These are phyloP conservation scores for Pyrenophora graminea DNA, from an alignment of 2,329 filamentous ascomycete species.

Conservation along the genomic window DNA sequence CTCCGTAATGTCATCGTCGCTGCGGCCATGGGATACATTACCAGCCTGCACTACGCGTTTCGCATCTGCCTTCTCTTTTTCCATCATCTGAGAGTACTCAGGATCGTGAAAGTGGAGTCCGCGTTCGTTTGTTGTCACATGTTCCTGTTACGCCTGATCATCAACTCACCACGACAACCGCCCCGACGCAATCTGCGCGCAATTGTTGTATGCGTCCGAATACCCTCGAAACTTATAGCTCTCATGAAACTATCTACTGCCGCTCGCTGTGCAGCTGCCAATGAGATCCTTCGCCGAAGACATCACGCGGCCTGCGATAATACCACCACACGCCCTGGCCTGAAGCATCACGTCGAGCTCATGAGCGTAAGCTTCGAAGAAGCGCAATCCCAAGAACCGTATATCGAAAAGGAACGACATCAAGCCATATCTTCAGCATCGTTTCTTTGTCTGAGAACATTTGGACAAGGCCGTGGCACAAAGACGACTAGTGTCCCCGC, in stretches of 20 bases:
- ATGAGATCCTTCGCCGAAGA: constrained; percentile 16
- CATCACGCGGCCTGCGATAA: constrained; percentile 8
- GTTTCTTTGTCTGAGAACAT: neutral
- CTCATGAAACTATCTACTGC: constrained; percentile 21
- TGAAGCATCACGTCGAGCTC: constrained; percentile 8
- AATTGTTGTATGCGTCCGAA: constrained; percentile 6
- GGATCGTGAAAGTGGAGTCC: constrained; percentile 12
- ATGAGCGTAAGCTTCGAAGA: constrained; percentile 1
- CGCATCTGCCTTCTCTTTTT: constrained; percentile 1
- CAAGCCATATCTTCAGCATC: neutral
- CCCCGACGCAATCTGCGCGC: constrained; percentile 1
- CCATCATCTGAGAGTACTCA: constrained; percentile 9
- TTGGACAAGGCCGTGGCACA: neutral
- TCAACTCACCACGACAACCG: constrained; percentile 11
- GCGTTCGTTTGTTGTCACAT: constrained; percentile 11
- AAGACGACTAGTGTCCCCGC: neutral
- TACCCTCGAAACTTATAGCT: constrained; percentile 2
- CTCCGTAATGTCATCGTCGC: constrained; percentile 6
- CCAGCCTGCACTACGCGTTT: constrained; percentile 10
- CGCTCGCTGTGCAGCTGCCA: constrained; percentile 15
- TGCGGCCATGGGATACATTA: constrained; percentile 14
- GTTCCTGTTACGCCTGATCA: constrained; percentile 15
- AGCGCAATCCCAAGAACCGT: neutral
- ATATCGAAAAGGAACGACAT: neutral
- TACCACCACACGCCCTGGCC: neutral